These are phyloP conservation scores for Coemansia sp. DNA, from an alignment of 192 early-diverging fungal species.

Conservation along the genomic window DNA sequence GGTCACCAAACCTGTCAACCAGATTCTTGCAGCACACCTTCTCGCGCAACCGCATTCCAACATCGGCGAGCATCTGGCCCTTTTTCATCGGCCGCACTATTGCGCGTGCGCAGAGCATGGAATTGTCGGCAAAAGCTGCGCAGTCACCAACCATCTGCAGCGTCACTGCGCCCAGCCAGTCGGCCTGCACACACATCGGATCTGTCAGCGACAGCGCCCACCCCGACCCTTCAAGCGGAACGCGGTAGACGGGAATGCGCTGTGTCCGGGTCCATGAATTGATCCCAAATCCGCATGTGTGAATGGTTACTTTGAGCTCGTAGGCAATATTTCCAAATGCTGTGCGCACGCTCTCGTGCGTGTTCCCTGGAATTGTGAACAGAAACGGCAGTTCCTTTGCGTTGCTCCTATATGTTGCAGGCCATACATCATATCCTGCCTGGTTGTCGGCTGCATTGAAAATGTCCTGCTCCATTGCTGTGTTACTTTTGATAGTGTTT, in stretches of 20 bases:
- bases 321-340: conserved; percentile 32
- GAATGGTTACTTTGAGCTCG: conserved; percentile 37
- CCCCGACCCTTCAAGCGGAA: conserved; percentile 26
- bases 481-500: conserved; percentile 1
- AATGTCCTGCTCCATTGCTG: conserved; percentile 16
- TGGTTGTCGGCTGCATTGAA: conserved; percentile 20
- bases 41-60: conserved; percentile 36
- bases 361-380: conserved; percentile 31
- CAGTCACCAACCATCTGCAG: conserved; percentile 35
- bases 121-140: conserved; percentile 26
- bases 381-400: conserved; percentile 37
- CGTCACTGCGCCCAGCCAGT: conserved; percentile 46
- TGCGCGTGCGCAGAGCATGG: conserved; percentile 19
- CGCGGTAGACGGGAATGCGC: conserved; percentile 32
- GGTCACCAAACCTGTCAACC: conserved; percentile 31
- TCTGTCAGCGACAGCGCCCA: conserved; percentile 19
- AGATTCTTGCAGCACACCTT: conserved; percentile 19
- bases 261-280: conserved; percentile 41
- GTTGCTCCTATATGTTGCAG: background rate
- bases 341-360: conserved; percentile 37
- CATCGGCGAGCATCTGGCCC: conserved; percentile 25
- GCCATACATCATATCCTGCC: conserved; percentile 22
- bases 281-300: conserved; percentile 42
- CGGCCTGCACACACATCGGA: conserved; percentile 29
- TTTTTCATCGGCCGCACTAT: conserved; percentile 44